phyloP scores from a whole-genome alignment of 2,329 filamentous ascomycete species.

The Microcera coccophila region DNA sequence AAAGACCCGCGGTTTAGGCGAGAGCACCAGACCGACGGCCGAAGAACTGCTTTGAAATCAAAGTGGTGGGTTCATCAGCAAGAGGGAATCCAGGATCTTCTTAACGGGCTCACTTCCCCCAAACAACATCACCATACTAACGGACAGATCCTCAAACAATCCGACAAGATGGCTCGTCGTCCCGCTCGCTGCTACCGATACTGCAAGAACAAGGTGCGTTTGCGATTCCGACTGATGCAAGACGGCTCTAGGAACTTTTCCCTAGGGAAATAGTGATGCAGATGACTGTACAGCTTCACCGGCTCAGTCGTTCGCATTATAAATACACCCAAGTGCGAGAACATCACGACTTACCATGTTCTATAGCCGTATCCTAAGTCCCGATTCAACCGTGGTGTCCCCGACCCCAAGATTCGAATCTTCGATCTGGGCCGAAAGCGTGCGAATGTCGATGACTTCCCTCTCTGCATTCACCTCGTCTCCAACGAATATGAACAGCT shows the following conservation, averaged over 20 bases:
- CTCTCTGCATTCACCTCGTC: slow-evolving; percentile 97
- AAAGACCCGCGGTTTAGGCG: slow-evolving; percentile 40
- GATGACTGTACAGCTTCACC: slow-evolving; percentile 7
- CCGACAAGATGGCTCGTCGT: slow-evolving; percentile 97
- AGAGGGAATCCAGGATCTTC: slow-evolving; percentile 27
- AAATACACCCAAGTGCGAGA: background rate
- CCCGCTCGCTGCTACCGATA: slow-evolving; percentile 99
- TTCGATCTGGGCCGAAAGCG: slow-evolving; percentile 99
- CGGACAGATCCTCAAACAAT: slow-evolving; percentile 45
- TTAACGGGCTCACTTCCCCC: slow-evolving; percentile 29
- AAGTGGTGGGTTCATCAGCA: slow-evolving; percentile 31
- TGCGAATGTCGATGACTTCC: slow-evolving; percentile 98
- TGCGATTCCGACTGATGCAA: slow-evolving; percentile 8
- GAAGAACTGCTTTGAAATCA: slow-evolving; percentile 55
- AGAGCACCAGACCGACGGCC: slow-evolving; percentile 29
- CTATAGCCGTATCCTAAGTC: slow-evolving; percentile 94
- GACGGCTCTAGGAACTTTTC: slow-evolving; percentile 13
- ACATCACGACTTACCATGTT: background rate
- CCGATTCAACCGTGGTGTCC: slow-evolving; percentile 99
- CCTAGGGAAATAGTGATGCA: slow-evolving; percentile 1
- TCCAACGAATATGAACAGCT: slow-evolving; percentile 99
- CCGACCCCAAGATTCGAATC: slow-evolving; percentile 83
- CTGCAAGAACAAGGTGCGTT: slow-evolving; percentile 99
- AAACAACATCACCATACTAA: slow-evolving; percentile 35
- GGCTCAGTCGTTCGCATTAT: background rate